A percentile compares a stretch with the other conserved stretches of the same genome.
Evolutionary conservation across 441 rosid species (phyloP).

Genomic region (Cnidoscolus chayamansa): DNA sequence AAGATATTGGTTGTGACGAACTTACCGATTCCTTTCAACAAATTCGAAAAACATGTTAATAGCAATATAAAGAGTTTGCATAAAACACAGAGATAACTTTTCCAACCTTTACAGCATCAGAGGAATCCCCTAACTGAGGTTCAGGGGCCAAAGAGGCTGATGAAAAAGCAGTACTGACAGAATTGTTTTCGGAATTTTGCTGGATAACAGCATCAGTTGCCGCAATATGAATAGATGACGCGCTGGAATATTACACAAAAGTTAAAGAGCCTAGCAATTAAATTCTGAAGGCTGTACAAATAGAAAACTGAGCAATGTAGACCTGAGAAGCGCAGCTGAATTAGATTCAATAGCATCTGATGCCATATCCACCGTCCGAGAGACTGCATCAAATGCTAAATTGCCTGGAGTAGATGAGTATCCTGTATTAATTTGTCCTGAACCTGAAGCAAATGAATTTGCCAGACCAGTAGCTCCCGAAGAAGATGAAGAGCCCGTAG

Average conservation of each 20-base stretch:
- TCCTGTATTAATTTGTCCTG: conserved; percentile 53
- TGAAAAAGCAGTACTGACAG: conserved; percentile 45
- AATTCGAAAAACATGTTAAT: conserved; percentile 25
- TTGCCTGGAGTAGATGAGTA: conserved; percentile 49
- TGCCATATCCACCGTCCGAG: conserved; percentile 60
- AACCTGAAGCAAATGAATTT: conserved; percentile 48
- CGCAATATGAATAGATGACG: conserved; percentile 53
- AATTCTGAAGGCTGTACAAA: conserved; percentile 1
- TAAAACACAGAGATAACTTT: conserved; percentile 6
- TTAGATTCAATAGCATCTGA: conserved; percentile 60
- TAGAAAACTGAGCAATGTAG: neutral
- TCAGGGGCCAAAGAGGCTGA: conserved; percentile 51
- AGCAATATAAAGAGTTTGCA: conserved; percentile 9
- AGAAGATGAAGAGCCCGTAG: conserved; percentile 51
- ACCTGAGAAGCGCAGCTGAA: conserved; percentile 65
- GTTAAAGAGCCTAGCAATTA: conserved; percentile 8
- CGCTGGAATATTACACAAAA: conserved; percentile 38
- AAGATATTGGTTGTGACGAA: conserved; percentile 47
- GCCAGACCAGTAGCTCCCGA: conserved; percentile 50
- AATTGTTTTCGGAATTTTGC: conserved; percentile 48
- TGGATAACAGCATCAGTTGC: conserved; percentile 47
- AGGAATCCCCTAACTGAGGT: conserved; percentile 44
- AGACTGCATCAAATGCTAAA: conserved; percentile 48
- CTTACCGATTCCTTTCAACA: conserved; percentile 46
- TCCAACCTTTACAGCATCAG: conserved; percentile 58